Percentiles rank a stretch among this genome's conserved stretches.
Evolutionary conservation across 345 rosid species (phyloP).

Genomic region (Punica granatum): DNA sequence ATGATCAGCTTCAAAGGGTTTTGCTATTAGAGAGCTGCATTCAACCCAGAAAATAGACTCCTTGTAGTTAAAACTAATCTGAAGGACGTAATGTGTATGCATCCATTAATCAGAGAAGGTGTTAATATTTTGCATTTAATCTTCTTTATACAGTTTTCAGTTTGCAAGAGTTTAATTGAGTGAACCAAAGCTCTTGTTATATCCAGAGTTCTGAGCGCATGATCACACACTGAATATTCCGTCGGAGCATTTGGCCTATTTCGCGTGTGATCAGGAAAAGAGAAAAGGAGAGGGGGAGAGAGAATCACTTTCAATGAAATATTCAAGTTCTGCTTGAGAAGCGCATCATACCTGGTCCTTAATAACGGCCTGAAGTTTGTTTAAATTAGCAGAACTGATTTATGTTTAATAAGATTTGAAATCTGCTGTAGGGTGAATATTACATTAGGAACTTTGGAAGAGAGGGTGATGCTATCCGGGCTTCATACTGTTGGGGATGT

Average conservation of each 20-base stretch:
- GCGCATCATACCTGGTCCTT: too few species aligned
- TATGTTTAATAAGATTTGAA: constrained; percentile 5
- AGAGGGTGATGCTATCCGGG: constrained; percentile 75
- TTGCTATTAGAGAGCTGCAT: background rate
- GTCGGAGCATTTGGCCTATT: background rate
- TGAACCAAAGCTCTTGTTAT: background rate
- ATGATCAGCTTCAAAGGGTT: background rate
- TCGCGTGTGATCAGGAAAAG: background rate
- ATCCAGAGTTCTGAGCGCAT: background rate
- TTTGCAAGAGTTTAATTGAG: background rate
- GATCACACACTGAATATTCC: background rate
- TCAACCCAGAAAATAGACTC: background rate
- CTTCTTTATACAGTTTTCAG: background rate
- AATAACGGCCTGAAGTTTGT: background rate
- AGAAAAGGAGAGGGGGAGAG: too few species aligned
- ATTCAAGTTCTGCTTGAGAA: too few species aligned
- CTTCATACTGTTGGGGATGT: constrained; percentile 77
- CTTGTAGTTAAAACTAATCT: background rate
- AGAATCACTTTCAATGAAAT: too few species aligned
- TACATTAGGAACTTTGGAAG: constrained; percentile 54
- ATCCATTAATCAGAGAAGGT: background rate
- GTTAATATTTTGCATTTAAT: background rate
- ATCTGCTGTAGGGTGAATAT: constrained; percentile 58
- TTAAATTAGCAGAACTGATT: background rate
- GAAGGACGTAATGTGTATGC: background rate